Evolutionary conservation across 1,284 basidiomycete species (phyloP).

Genomic region (Boletus holoroseus): DNA sequence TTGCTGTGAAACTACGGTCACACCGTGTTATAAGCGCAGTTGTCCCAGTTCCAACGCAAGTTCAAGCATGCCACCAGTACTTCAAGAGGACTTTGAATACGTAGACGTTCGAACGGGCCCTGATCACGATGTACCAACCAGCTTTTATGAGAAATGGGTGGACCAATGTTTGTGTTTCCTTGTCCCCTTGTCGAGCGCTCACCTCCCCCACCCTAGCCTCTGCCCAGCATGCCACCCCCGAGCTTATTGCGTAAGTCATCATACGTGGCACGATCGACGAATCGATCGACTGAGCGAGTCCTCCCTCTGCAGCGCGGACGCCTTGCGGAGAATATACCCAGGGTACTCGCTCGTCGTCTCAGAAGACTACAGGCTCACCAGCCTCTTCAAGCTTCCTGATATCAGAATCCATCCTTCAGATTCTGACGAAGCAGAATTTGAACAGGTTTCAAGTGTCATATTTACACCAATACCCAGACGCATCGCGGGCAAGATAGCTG

Average conservation of each 20-base stretch:
- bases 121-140: conserved; percentile 18
- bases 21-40: neutral
- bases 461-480: conserved; percentile 48
- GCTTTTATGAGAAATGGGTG: conserved; percentile 49
- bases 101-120: conserved; percentile 18
- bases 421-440: conserved; percentile 24
- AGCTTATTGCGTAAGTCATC: conserved; percentile 42
- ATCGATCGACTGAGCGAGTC: conserved; percentile 2
- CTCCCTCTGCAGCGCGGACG: conserved; percentile 39
- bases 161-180: conserved; percentile 42
- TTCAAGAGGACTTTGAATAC: conserved; percentile 26
- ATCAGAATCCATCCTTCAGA: conserved; percentile 38
- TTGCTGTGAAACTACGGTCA: conserved; percentile 8
- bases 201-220: conserved; percentile 39
- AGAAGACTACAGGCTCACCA: conserved; percentile 41
- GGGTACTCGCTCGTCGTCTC: conserved; percentile 56
- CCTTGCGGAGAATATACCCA: conserved; percentile 55
- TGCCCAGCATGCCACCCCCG: conserved; percentile 41
- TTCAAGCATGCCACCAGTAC: conserved; percentile 11
- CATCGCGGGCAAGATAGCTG: conserved; percentile 39
- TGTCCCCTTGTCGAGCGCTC: neutral
- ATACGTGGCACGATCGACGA: neutral
- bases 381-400: conserved; percentile 50
- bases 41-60: neutral
- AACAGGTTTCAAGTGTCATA: conserved; percentile 44